A percentile compares a stretch with the other conserved stretches of the same genome.
Evolutionary conservation across 768 basidiomycete species (phyloP).

Genomic region (Tricholoma terreum): DNA sequence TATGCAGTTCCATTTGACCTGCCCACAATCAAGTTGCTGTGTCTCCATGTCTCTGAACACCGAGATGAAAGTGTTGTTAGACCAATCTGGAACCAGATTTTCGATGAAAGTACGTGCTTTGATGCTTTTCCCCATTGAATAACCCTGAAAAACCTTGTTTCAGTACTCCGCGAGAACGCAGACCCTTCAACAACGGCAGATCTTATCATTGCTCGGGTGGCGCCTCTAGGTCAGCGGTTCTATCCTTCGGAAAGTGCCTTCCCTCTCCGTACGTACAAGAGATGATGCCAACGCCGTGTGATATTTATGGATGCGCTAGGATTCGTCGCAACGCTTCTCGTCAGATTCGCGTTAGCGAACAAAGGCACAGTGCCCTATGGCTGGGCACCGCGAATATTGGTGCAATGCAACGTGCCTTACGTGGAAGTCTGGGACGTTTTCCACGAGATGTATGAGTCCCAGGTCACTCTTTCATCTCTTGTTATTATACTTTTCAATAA

Average conservation of each 20-base stretch:
- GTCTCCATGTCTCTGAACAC: slow-evolving; percentile 92
- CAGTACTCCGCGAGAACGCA: slow-evolving; percentile 56
- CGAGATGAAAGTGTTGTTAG: slow-evolving; percentile 77
- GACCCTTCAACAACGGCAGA: slow-evolving; percentile 56
- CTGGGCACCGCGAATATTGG: slow-evolving; percentile 79
- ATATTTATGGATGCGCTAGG: slow-evolving; percentile 43
- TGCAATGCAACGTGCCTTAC: slow-evolving; percentile 79
- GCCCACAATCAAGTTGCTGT: slow-evolving; percentile 79
- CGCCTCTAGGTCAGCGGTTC: slow-evolving; percentile 78
- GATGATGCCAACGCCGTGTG: not conserved
- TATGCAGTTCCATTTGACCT: slow-evolving; percentile 88
- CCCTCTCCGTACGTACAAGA: slow-evolving; percentile 64
- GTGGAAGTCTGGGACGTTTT: slow-evolving; percentile 82
- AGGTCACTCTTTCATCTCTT: slow-evolving; percentile 47
- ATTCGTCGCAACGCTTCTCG: slow-evolving; percentile 69
- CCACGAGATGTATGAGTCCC: slow-evolving; percentile 85
- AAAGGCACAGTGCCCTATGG: slow-evolving; percentile 60
- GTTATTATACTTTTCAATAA: not conserved
- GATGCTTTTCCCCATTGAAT: not conserved
- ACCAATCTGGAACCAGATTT: slow-evolving; percentile 86
- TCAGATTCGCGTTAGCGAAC: slow-evolving; percentile 67
- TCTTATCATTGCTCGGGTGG: slow-evolving; percentile 58
- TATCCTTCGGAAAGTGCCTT: slow-evolving; percentile 91
- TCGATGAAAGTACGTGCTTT: slow-evolving; percentile 65
- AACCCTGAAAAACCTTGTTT: not conserved